Conservation (phyloP, 352 stramenopile genomes). For the Plasmopara halstedii region DNA sequence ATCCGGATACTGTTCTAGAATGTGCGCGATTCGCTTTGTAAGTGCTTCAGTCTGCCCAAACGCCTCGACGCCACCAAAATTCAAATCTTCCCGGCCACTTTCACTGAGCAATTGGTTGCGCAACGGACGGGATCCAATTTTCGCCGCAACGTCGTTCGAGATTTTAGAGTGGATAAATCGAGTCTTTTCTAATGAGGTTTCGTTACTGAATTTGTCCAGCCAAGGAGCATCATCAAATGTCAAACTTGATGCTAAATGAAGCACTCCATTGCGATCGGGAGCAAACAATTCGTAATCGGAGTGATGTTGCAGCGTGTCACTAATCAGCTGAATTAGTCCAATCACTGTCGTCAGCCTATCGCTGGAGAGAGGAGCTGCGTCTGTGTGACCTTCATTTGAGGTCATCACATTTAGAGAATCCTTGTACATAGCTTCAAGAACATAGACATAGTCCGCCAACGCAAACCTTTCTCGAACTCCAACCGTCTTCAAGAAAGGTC, state of each 20-base stretch:
- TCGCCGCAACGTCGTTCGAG: conserved; percentile 63
- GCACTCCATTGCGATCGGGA: conserved; percentile 34
- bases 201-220: conserved; percentile 42
- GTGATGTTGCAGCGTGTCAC: conserved; percentile 46
- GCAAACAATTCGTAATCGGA: conserved; percentile 50
- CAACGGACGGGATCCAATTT: conserved; percentile 56
- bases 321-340: conserved; percentile 59
- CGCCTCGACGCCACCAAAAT: conserved; percentile 43
- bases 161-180: conserved; percentile 69
- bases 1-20: conserved; percentile 80
- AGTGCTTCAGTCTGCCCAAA: conserved; percentile 77
- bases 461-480: conserved; percentile 55
- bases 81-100: conserved; percentile 30
- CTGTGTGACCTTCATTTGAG: conserved; percentile 4
- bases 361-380: conserved; percentile 18
- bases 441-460: conserved; percentile 49
- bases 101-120: conserved; percentile 45
- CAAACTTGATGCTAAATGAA: conserved; percentile 37
- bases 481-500: conserved; percentile 49
- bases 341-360: conserved; percentile 50
- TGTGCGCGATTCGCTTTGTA: conserved; percentile 73
- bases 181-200: conserved; percentile 17
- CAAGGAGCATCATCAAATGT: conserved; percentile 66
- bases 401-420: conserved; percentile 19
- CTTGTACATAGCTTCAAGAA: conserved; percentile 42